These are phyloP conservation scores for Camelina laxa DNA, from an alignment of 345 rosid species.

Conservation along the genomic window DNA sequence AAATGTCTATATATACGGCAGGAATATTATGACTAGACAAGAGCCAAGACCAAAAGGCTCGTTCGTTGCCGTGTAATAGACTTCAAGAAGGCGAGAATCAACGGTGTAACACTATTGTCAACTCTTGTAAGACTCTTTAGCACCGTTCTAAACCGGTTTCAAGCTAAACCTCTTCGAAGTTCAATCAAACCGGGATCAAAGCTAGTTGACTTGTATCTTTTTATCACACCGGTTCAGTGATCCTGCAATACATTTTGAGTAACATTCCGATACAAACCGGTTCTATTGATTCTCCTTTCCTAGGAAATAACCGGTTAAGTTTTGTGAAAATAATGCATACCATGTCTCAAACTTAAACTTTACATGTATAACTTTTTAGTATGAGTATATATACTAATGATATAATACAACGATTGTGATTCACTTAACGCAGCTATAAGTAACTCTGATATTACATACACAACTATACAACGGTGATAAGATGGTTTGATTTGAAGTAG, in stretches of 20 bases:
- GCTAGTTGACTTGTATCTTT: background rate
- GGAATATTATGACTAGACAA: slow-evolving; percentile 22
- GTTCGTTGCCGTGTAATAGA: slow-evolving; percentile 30
- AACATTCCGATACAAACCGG: background rate
- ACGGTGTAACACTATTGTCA: slow-evolving; percentile 32
- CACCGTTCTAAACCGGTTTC: slow-evolving; percentile 17
- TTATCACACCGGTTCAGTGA: background rate
- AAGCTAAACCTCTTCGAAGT: background rate
- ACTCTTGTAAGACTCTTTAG: slow-evolving; percentile 20
- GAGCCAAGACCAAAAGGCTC: slow-evolving; percentile 25
- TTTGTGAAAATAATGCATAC: slow-evolving; percentile 3
- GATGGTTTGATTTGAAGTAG: background rate
- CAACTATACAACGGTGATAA: slow-evolving; percentile 37
- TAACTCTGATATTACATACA: slow-evolving; percentile 38
- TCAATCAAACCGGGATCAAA: background rate
- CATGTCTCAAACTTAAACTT: slow-evolving; percentile 25
- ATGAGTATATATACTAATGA: background rate
- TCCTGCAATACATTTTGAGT: background rate
- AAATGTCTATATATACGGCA: slow-evolving; percentile 14
- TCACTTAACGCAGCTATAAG: slow-evolving; percentile 24
- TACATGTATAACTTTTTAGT: slow-evolving; percentile 45
- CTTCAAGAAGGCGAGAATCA: slow-evolving; percentile 14
- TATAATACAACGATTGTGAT: slow-evolving; percentile 34
- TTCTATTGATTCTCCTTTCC: background rate
- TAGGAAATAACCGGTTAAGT: background rate